Base-by-base conservation (phyloP, 116 monocot genomes). In the Dioscorea cayenensis region DNA sequence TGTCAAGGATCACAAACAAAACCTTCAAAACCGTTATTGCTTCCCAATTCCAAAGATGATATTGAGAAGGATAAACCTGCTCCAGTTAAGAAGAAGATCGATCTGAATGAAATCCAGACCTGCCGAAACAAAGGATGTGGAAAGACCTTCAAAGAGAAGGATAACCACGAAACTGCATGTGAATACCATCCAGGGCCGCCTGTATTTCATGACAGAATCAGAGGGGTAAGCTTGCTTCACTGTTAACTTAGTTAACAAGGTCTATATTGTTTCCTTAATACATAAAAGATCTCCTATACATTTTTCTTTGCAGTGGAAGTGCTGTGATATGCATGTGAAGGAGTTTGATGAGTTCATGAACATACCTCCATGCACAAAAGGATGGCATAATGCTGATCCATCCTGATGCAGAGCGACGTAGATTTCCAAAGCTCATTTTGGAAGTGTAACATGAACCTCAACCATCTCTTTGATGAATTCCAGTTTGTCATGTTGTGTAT, bases 121-220 rank as follows among this genome's bases (percentile, higher is more conserved):
- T 99, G 97, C 83, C 86, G 67, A 77, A 93, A 99, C 67, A 93
- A 90, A 77, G 90, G 89, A 69, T 99, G 97, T 70, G 97, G 97
- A 0, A 99, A 90, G 73, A 77, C 81, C 73, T 99, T 94, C 52
- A 99, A 86, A 63, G 97, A 93, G 81, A 93, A 82, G 73, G 97
- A 99, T 63, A 99, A 99, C 72, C 90, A 99, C 71, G 93, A 93
- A 21, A 68, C 74, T 21, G 93, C 94, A 61, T 99, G 97, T 29
- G 89, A 88, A 23, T 90, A 84, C 67, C 97, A 99, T 73, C 97
- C 94, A 12, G 97, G 97, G 10, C 94, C 97, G 0, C 82, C 92
- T 25, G 67, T 89, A 70, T 99, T 99, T 28, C 97, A 93, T 73
- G 97, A 99, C 76, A 88, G 93, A 28, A 71, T 82, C 71, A 90